Percentiles rank a stretch among this genome's conserved stretches.
phyloP scores from a whole-genome alignment of 2,329 filamentous ascomycete genomes.

The Fusarium veterinarium region DNA sequence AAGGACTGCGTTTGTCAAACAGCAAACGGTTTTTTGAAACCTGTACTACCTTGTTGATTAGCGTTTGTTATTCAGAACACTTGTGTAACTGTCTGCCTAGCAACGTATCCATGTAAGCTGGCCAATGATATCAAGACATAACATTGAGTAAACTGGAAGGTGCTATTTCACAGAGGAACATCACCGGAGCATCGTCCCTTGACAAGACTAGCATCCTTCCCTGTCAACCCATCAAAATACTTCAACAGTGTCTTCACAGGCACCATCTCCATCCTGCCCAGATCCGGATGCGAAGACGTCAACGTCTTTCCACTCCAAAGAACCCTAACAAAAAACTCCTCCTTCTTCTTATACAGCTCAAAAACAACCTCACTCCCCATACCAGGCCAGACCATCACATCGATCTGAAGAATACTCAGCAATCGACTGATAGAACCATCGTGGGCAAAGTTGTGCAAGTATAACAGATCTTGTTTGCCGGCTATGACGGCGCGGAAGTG shows the following conservation, averaged over 20 bases:
- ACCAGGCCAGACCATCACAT: slow-evolving; percentile 84
- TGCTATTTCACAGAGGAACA: not conserved
- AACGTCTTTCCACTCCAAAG: slow-evolving; percentile 77
- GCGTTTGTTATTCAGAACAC: not conserved
- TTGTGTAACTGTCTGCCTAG: not conserved
- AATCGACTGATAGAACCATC: slow-evolving; percentile 77
- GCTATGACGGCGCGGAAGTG: slow-evolving; percentile 68
- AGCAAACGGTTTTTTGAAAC: not conserved
- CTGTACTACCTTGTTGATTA: not conserved
- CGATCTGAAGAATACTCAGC: slow-evolving; percentile 73
- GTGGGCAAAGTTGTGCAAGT: slow-evolving; percentile 83
- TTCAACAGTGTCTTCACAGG: slow-evolving; percentile 71
- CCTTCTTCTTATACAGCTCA: slow-evolving; percentile 69
- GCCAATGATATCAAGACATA: not conserved
- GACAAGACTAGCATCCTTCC: slow-evolving; percentile 59
- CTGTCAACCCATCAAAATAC: slow-evolving; percentile 79
- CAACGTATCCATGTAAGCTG: not conserved
- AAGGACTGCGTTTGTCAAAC: not conserved
- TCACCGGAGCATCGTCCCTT: slow-evolving; percentile 47
- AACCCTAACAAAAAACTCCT: slow-evolving; percentile 69
- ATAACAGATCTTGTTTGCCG: slow-evolving; percentile 58
- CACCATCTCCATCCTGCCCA: slow-evolving; percentile 79
- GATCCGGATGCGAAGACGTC: slow-evolving; percentile 72
- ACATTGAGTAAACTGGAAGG: no score
- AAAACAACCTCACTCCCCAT: slow-evolving; percentile 84